Evolutionary conservation across 2,329 filamentous ascomycete species (phyloP).

Genomic region (Botryosphaeria dothidea): DNA sequence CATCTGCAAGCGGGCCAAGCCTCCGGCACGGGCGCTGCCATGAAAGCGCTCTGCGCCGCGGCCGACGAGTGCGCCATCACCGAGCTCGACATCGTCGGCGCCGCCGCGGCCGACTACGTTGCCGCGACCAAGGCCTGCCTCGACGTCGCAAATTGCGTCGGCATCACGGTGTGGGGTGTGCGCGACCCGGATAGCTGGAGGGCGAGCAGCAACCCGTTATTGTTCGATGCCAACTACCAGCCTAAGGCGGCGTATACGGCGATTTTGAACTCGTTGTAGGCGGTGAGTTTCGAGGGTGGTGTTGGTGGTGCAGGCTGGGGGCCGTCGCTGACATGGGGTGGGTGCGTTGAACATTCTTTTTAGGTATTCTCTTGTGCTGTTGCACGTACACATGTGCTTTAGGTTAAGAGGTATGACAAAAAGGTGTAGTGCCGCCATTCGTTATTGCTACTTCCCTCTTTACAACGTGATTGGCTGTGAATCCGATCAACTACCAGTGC

Average conservation of each 20-base stretch:
- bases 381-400: background rate
- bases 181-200: conserved; percentile 48
- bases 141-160: conserved; percentile 60
- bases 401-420: background rate
- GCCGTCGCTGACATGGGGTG: no score
- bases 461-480: no score
- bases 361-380: background rate
- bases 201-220: conserved; percentile 35
- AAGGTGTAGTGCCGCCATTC: background rate
- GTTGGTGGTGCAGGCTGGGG: background rate
- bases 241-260: conserved; percentile 44
- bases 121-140: conserved; percentile 58
- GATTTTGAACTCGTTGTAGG: conserved; percentile 22
- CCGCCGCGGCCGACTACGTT: conserved; percentile 59
- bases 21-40: conserved; percentile 48
- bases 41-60: conserved; percentile 55
- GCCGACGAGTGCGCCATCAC: conserved; percentile 64
- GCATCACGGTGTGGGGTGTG: conserved; percentile 64
- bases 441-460: no score
- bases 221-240: conserved; percentile 44
- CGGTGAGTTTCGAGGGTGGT: background rate
- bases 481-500: no score
- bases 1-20: conserved; percentile 54
- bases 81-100: conserved; percentile 66
- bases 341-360: no score